These are phyloP conservation scores for Sphagnum fallax DNA, from an alignment of 228 moss, liverwort and hornwort species.

Conservation along the genomic window DNA sequence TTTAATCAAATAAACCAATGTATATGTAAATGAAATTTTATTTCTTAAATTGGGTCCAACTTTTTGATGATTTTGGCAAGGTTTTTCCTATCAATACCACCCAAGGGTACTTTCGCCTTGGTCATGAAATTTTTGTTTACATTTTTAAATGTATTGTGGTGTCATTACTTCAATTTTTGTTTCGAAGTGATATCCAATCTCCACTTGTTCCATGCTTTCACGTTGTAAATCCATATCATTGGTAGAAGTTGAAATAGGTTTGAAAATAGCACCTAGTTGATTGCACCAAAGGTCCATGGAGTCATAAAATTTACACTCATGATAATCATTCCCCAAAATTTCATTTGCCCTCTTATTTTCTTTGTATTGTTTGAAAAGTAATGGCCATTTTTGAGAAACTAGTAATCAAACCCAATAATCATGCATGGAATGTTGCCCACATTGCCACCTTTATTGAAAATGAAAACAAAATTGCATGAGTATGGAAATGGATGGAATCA, in stretches of 20 bases:
- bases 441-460: conserved; percentile 28
- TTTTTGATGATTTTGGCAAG: no score
- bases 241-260: not conserved
- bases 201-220: not conserved
- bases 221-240: not conserved
- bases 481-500: not conserved
- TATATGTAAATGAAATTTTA: no score
- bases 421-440: conserved; percentile 39
- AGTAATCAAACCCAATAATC: conserved; percentile 25
- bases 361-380: conserved; percentile 51
- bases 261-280: not conserved
- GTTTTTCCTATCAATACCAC: no score
- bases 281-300: not conserved
- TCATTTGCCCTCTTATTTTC: conserved; percentile 26
- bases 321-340: conserved; percentile 16
- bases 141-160: not conserved
- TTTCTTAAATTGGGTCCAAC: no score
- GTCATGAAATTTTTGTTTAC: not conserved
- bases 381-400: conserved; percentile 36
- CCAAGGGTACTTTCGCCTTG: not conserved
- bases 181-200: not conserved
- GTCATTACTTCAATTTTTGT: not conserved
- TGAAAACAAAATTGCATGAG: not conserved
- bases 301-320: conserved; percentile 17
- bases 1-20: no score